Evolutionary conservation across 2,329 filamentous ascomycete genomes (phyloP).

Genomic region (Apiospora phragmitis): DNA sequence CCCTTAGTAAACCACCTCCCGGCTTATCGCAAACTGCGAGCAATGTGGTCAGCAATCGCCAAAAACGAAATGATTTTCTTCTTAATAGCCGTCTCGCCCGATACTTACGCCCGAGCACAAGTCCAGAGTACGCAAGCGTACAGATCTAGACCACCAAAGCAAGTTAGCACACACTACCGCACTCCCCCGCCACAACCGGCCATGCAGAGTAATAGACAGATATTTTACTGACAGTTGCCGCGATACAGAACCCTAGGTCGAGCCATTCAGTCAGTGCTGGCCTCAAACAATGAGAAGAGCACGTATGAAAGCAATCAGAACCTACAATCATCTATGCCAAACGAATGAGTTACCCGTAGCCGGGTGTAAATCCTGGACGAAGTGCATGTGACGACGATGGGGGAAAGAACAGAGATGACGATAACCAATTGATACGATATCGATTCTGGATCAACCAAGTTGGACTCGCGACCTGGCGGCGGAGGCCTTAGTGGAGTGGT

Average conservation of each 20-base stretch:
- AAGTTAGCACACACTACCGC: neutral
- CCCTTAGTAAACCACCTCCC: conserved; percentile 21
- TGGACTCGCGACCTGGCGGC: conserved; percentile 16
- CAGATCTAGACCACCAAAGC: neutral
- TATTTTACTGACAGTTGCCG: conserved; percentile 15
- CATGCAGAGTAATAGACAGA: neutral
- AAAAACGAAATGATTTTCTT: neutral
- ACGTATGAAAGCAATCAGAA: neutral
- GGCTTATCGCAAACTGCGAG: conserved; percentile 18
- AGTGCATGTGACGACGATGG: neutral
- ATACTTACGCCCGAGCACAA: neutral
- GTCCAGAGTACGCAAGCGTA: neutral
- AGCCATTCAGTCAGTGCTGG: neutral
- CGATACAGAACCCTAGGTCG: conserved; percentile 19
- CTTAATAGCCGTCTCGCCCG: too few species aligned
- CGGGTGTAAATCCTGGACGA: neutral
- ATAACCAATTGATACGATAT: conserved; percentile 15
- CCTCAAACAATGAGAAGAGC: neutral
- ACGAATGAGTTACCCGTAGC: neutral
- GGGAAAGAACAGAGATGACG: neutral
- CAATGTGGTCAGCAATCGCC: neutral
- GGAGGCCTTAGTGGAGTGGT: conserved; percentile 12
- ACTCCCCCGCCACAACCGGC: neutral
- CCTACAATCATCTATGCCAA: neutral
- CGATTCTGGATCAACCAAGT: conserved; percentile 18